phyloP scores from a whole-genome alignment of 768 basidiomycete species.

The Strobilomyces echinocephalus region DNA sequence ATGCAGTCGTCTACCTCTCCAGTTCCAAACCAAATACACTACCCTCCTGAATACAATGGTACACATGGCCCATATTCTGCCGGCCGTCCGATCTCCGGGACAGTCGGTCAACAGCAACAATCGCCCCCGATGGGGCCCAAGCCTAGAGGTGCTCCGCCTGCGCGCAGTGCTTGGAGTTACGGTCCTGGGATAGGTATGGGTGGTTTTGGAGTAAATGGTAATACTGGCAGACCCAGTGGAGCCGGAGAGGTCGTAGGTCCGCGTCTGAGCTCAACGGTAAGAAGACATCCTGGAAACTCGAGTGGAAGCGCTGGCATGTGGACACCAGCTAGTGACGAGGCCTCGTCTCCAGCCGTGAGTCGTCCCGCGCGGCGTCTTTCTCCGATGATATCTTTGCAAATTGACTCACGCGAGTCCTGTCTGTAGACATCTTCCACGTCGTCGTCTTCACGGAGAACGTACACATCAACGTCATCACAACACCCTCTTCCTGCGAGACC shows the following conservation, averaged over 20 bases:
- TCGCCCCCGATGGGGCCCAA: slow-evolving; percentile 25
- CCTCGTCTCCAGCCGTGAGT: slow-evolving; percentile 73
- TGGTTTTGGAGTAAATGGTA: slow-evolving; percentile 35
- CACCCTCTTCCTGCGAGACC: slow-evolving; percentile 78
- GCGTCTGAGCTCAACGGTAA: slow-evolving; percentile 47
- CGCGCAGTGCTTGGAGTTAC: slow-evolving; percentile 62
- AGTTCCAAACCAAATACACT: slow-evolving; percentile 24
- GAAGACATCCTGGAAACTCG: slow-evolving; percentile 47
- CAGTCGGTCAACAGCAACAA: slow-evolving; percentile 33
- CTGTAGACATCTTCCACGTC: slow-evolving; percentile 73
- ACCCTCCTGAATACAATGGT: slow-evolving; percentile 28
- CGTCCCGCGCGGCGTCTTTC: neutral
- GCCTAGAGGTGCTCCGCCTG: slow-evolving; percentile 35
- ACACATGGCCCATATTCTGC: slow-evolving; percentile 22
- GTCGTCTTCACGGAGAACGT: slow-evolving; percentile 74
- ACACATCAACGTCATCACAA: slow-evolving; percentile 69
- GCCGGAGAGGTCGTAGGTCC: slow-evolving; percentile 58
- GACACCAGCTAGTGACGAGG: slow-evolving; percentile 67
- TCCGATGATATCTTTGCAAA: neutral
- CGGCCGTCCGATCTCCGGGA: slow-evolving; percentile 26
- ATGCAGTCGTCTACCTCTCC: slow-evolving; percentile 25
- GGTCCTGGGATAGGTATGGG: slow-evolving; percentile 57
- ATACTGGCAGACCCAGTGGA: slow-evolving; percentile 19
- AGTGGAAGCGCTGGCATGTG: slow-evolving; percentile 52
- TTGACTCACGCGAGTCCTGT: slow-evolving; percentile 15